Evolutionary conservation across 345 rosid genomes (phyloP), one percentile per base, ranked within the genome.

Genomic region (Clausena lansium): DNA sequence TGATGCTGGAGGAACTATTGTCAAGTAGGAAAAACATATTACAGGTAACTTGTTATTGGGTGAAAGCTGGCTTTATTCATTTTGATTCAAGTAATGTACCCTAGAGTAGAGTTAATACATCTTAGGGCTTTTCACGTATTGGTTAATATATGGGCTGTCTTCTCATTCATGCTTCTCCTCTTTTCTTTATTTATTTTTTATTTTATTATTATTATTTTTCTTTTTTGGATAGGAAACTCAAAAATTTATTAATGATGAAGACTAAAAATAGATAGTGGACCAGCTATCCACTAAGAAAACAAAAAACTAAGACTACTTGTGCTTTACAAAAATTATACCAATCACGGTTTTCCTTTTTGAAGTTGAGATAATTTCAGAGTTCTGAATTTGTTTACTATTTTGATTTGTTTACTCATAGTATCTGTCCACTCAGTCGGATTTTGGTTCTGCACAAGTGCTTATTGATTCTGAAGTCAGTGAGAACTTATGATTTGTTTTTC

Each of bases 21-120:
- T 90, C 99, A n/a, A 88, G 85, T 86, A 88, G 86, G 80, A 81
- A 88, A 75, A 91, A 92, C 69, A 84, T 95, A 81, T 85, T 95
- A 65, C 89, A 91, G 97, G 99, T 95, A 86, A 81, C 39, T 41
- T 67, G 36, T 32, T 64, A 67, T 20, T 54, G 7, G 58, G 13
- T 65, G 59, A 71, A 38, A 57, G 69, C 27, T 79, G 67, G 35
- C 67, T 70, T 39, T 38, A 64, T 74, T 57, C 5, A 11, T 45
- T 39, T 66, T 22, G 25, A 20, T 60, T 47, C 27, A 59, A 38
- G 22, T 33, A 22, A 15, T 22, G 7, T 32, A 17, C 65, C 27
- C 10, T 24, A 45, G 50, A 45, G 50, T 27, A 22, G 15, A 13
- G 67, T 67, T 41, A 33, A 36, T 77, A 32, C 33, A 30, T 30